These are phyloP conservation scores for Cercospora brassicicola DNA, from an alignment of 2,329 filamentous ascomycete species.

Conservation along the genomic window DNA sequence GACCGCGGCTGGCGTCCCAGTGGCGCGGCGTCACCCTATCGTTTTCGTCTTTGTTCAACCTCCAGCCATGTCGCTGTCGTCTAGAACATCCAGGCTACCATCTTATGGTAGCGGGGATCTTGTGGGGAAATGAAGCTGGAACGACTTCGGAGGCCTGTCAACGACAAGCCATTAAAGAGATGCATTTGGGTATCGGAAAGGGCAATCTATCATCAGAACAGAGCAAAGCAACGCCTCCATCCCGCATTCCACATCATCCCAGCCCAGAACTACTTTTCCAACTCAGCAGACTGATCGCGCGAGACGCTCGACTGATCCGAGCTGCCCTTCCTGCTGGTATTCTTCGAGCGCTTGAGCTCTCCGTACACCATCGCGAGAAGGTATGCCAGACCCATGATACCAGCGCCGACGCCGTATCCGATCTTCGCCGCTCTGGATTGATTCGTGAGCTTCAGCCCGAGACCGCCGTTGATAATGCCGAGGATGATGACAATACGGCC, in stretches of 20 bases:
- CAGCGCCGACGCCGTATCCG: constrained; percentile 53
- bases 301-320: neutral
- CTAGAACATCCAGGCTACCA: neutral
- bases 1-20: neutral
- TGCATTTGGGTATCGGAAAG: neutral
- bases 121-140: neutral
- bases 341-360: constrained; percentile 29
- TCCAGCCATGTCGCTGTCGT: neutral
- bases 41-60: neutral
- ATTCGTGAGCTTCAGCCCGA: constrained; percentile 53
- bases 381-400: constrained; percentile 49
- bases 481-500: constrained; percentile 48
- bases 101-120: neutral
- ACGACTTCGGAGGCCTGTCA: neutral
- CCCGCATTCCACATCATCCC: neutral
- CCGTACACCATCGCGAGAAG: constrained; percentile 36
- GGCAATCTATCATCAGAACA: neutral
- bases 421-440: constrained; percentile 39
- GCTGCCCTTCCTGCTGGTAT: constrained; percentile 1
- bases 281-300: neutral
- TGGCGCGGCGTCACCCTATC: neutral
- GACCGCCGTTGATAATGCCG: constrained; percentile 58
- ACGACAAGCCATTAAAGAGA: neutral
- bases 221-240: neutral
- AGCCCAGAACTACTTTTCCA: neutral